Evolutionary conservation across 2,329 filamentous ascomycete species (phyloP), one percentile per base, ranked within the genome.

Genomic region (Lachnellula occidentalis): DNA sequence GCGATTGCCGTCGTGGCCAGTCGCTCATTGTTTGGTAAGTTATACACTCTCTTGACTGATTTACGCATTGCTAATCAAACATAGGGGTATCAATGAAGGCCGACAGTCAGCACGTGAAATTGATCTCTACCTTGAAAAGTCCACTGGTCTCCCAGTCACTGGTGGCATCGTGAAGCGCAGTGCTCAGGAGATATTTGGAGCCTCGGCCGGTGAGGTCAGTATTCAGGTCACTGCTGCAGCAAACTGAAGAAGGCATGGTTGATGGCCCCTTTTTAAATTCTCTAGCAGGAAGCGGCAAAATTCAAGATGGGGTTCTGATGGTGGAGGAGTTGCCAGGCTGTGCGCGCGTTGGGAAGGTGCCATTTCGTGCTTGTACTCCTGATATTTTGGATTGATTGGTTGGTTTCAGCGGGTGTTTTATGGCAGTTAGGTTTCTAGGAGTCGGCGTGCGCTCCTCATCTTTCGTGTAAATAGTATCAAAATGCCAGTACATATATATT

Each of bases 71-170:
- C 73, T 77, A 72, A 77, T 64, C 60, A 22, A 48, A 34, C 48
- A 50, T 60, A 88, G 85, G 87, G 92, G 92, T 70, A 97, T 97
- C 78, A 97, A 97, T 70, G 92, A 97, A 76, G 92, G 92, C 67
- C 88, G 92, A 65, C 89, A 94, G 76, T 87, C 88, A 65, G 92
- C 92, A 66, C 88, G 92, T 59, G 92, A 97, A 72, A 88, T 96
- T 54, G 92, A 97, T 71, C 73, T 90, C 50, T 96, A 83, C 78
- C 86, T 97, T 45, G 89, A 88, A 72, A 82, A 87, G 59, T 81
- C 83, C 68, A 92, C 88, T 55, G 82, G 81, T 67, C 81, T 97
- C 47, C 92, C 92, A 9, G 88, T 95, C 53, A 95, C 92, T 34
- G 92, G 92, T 69, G 92, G 92, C 70, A 96, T 97, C 64, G 80